Evolutionary conservation across 2,329 filamentous ascomycete genomes (phyloP).

Genomic region (Colletotrichum coccodes): DNA sequence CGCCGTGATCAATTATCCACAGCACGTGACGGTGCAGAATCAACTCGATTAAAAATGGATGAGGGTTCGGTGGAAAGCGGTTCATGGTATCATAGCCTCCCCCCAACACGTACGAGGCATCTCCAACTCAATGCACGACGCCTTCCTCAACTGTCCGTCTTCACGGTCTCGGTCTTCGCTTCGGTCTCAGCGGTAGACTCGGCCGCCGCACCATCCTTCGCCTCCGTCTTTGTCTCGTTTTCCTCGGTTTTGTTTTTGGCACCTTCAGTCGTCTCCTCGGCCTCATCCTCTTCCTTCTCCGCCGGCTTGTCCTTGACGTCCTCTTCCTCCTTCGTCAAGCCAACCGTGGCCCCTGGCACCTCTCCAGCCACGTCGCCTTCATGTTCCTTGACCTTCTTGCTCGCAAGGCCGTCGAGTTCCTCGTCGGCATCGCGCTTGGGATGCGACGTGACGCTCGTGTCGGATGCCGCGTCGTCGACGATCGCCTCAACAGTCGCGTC

Average conservation of each 20-base stretch:
- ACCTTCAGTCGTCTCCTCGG: slow-evolving; percentile 4
- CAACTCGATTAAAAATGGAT: background rate
- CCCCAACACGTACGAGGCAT: background rate
- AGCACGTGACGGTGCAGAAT: background rate
- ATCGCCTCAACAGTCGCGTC: slow-evolving; percentile 24
- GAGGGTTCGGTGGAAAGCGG: background rate
- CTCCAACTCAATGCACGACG: background rate
- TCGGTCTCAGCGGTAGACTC: background rate
- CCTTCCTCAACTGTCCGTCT: background rate
- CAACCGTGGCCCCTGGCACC: slow-evolving; percentile 3
- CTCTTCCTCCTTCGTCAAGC: background rate
- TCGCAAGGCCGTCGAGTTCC: slow-evolving; percentile 47
- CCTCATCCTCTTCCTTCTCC: slow-evolving; percentile 11
- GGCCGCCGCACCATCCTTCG: background rate
- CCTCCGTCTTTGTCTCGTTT: slow-evolving; percentile 2
- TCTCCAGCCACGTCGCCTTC: slow-evolving; percentile 30
- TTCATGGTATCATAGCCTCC: slow-evolving; percentile 30
- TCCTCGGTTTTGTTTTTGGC: slow-evolving; percentile 3
- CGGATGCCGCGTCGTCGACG: slow-evolving; percentile 40
- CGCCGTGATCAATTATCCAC: background rate
- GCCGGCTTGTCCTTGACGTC: slow-evolving; percentile 17
- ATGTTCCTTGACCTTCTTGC: slow-evolving; percentile 63
- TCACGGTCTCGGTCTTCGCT: background rate
- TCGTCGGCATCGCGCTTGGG: slow-evolving; percentile 68
- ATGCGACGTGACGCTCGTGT: slow-evolving; percentile 47